phyloP scores from a whole-genome alignment of 2,329 filamentous ascomycete genomes.

The Fusarium piperis region DNA sequence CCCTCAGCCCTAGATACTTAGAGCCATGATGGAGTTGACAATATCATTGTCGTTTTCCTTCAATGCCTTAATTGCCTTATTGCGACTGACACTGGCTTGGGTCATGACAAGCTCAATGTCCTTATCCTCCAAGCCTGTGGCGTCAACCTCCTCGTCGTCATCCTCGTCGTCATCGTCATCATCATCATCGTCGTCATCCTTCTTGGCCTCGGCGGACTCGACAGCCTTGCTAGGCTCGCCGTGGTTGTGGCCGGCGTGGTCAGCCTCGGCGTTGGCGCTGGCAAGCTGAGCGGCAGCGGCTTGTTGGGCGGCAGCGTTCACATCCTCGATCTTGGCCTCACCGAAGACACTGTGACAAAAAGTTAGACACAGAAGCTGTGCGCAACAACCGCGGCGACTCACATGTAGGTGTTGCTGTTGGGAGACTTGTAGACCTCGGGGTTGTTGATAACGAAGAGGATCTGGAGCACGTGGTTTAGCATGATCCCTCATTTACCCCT shows the following conservation, averaged over 20 bases:
- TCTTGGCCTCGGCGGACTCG: constrained; percentile 72
- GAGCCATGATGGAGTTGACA: constrained; percentile 99
- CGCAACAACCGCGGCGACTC: constrained; percentile 54
- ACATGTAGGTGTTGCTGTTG: constrained; percentile 99
- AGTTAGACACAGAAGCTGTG: background rate
- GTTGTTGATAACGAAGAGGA: constrained; percentile 99
- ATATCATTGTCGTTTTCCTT: constrained; percentile 99
- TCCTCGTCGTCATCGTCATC: constrained; percentile 81
- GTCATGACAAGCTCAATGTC: constrained; percentile 99
- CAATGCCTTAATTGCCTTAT: constrained; percentile 98
- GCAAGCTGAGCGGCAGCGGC: constrained; percentile 96
- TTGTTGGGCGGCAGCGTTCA: constrained; percentile 97
- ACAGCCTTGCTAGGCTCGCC: constrained; percentile 72
- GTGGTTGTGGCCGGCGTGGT: constrained; percentile 78
- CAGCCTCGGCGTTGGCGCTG: constrained; percentile 70
- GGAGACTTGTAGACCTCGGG: constrained; percentile 99
- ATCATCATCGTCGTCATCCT: constrained; percentile 84
- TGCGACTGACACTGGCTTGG: constrained; percentile 94
- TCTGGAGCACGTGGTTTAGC: constrained; percentile 63
- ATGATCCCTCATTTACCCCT: constrained; percentile 23
- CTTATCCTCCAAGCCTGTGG: constrained; percentile 95
- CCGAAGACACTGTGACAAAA: constrained; percentile 84
- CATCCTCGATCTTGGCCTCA: constrained; percentile 99
- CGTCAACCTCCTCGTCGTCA: constrained; percentile 95
- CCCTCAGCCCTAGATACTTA: constrained; percentile 73